Evolutionary conservation across 2,329 filamentous ascomycete species (phyloP), one percentile per base, ranked within the genome.

Genomic region (Lasiodiplodia sp.): DNA sequence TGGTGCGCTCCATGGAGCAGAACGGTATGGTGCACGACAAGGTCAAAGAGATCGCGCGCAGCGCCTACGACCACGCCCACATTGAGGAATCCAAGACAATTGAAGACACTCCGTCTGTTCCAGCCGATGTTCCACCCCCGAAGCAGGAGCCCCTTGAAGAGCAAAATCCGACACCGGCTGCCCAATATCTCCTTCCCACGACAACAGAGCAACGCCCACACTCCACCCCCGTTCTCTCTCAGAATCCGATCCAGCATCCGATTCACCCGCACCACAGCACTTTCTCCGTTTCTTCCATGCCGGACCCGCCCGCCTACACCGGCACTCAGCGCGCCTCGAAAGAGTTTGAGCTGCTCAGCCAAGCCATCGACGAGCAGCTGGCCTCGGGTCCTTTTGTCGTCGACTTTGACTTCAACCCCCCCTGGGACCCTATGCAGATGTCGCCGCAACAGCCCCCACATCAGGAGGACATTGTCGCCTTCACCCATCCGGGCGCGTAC

Each of bases 1-100:
- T 91, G 11, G 87, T 90, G 74, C 89, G 90, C 73, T 83, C 89
- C 8, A 83, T 91, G 31, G 89, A 91, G 73, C 89, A 89, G 73
- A 90, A 89, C 34, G 67, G 67, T 40, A 64, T 64, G 57, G 73
- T 88, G 86, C 47, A 83, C 86, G 40, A 85, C 84, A 60, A 83
- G 86, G 62, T 87, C 0, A 82, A 86, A 70, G 84, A 82, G 71
- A 83, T 91, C 55, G 86, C 88, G 14, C 82, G 83, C 66, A 81
- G 87, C 65, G 88, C 88, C 4, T 89, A 88, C 73, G 86, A 87
- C 37, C 78, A 87, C 68, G 87, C 60, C 11, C 60, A 64, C 47
- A 37, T n/a, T 31, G 44, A 64, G 31, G 60, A 53, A 28, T 25
- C 38, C 44, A 38, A 25, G 18, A 38, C 47, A n/a, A 14, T 31